A percentile compares a stretch with the other conserved stretches of the same genome.
Evolutionary conservation across 2,329 filamentous ascomycete species (phyloP).

Genomic region (Thelonectria olida): DNA sequence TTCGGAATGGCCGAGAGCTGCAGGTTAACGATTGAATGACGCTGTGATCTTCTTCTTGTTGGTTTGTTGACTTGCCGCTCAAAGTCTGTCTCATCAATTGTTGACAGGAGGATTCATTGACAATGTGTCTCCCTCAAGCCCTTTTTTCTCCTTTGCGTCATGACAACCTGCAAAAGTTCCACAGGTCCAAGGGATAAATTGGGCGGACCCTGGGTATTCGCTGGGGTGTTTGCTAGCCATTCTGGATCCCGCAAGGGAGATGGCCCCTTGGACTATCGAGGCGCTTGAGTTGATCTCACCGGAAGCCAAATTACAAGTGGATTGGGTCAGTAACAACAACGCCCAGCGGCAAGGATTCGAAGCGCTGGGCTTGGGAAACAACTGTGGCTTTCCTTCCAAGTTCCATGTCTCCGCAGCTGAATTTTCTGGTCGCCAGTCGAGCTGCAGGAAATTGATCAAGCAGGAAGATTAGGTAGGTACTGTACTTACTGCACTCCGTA

Average conservation of each 20-base stretch:
- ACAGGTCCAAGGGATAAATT: not conserved
- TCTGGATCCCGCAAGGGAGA: not conserved
- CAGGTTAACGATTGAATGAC: too few relatives aligned
- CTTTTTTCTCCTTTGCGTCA: not conserved
- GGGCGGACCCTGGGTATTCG: not conserved
- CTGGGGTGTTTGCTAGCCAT: constrained; percentile 1
- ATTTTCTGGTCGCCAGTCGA: not conserved
- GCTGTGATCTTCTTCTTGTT: too few relatives aligned
- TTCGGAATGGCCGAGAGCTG: too few relatives aligned
- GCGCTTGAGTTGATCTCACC: constrained; percentile 17
- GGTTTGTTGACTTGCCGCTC: not conserved
- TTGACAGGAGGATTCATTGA: not conserved
- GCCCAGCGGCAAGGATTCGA: constrained; percentile 5
- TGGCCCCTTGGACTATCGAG: constrained; percentile 21
- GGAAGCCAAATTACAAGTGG: constrained; percentile 22
- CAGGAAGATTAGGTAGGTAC: constrained; percentile 1
- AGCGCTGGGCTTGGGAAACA: not conserved
- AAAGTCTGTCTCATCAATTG: not conserved
- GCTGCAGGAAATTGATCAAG: not conserved
- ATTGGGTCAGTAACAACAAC: constrained; percentile 11
- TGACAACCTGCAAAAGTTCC: constrained; percentile 8
- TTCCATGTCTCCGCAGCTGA: not conserved
- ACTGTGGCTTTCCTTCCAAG: not conserved
- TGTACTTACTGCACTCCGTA: too few relatives aligned
- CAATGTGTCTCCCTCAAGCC: not conserved